These are phyloP conservation scores for Lolium rigidum DNA, from an alignment of 176 grass and related monocot species.

Conservation along the genomic window DNA sequence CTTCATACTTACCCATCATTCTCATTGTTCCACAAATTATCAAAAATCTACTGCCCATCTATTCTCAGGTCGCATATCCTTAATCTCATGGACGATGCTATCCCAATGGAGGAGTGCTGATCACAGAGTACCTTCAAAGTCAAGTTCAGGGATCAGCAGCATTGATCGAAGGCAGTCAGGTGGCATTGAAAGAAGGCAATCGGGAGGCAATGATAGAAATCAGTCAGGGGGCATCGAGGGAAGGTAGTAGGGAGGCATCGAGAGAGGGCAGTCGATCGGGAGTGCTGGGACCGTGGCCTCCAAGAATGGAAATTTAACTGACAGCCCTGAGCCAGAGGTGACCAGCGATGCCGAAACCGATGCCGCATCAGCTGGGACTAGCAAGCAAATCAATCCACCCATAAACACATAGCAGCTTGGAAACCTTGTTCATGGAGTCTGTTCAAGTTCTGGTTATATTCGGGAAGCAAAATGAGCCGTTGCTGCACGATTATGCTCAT, in stretches of 20 bases:
- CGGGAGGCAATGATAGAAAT: conserved; percentile 50
- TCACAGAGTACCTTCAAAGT: conserved; percentile 65
- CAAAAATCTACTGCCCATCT: background rate
- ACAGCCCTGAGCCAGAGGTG: conserved; percentile 29
- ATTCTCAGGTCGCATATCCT: conserved; percentile 73
- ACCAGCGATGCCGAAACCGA: conserved; percentile 22
- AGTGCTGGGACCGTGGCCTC: background rate
- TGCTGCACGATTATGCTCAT: background rate
- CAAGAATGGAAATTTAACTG: conserved; percentile 37
- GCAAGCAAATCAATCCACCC: background rate
- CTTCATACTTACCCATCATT: too few species aligned
- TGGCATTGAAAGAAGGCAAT: conserved; percentile 32
- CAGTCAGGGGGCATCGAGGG: conserved; percentile 48
- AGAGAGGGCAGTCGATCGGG: conserved; percentile 56
- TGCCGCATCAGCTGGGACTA: background rate
- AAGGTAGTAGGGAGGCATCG: background rate
- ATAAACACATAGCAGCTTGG: conserved; percentile 30
- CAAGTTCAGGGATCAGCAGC: conserved; percentile 38
- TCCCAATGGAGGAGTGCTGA: conserved; percentile 78
- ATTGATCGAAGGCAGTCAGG: conserved; percentile 1
- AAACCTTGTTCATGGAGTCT: background rate
- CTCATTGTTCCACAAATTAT: too few species aligned
- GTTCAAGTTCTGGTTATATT: background rate
- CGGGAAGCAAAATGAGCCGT: background rate
- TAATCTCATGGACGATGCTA: conserved; percentile 99